phyloP scores from a whole-genome alignment of 345 rosid genomes.

The Populus ilicifolia region DNA sequence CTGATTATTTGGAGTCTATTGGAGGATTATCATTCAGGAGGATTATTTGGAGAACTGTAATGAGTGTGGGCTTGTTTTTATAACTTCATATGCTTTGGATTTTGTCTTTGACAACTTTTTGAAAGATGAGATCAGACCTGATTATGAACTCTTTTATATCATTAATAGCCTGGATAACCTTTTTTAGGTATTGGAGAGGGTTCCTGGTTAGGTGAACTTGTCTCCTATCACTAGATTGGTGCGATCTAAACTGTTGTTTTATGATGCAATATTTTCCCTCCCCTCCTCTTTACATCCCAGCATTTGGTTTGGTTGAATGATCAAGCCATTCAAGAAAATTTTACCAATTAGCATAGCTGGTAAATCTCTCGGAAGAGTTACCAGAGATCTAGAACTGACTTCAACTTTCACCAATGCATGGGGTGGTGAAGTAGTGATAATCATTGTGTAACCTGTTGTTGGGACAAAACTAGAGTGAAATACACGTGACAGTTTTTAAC shows the following conservation, averaged over 20 bases:
- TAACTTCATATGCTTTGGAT: neutral
- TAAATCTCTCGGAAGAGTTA: neutral
- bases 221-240: neutral
- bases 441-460: neutral
- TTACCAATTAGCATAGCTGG: neutral
- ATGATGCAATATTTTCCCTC: neutral
- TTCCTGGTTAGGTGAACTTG: neutral
- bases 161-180: neutral
- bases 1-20: neutral
- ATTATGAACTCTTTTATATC: neutral
- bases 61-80: neutral
- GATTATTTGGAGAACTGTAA: neutral
- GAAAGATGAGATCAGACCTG: neutral
- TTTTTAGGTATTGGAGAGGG: neutral
- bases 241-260: neutral
- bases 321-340: neutral
- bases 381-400: neutral
- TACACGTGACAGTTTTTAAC: neutral
- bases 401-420: neutral
- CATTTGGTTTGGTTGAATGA: neutral
- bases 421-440: neutral
- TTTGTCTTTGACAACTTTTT: neutral
- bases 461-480: neutral
- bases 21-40: neutral
- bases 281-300: neutral